phyloP scores from a whole-genome alignment of 1,139 yeast species.

The Lizanozyma gosingica region DNA sequence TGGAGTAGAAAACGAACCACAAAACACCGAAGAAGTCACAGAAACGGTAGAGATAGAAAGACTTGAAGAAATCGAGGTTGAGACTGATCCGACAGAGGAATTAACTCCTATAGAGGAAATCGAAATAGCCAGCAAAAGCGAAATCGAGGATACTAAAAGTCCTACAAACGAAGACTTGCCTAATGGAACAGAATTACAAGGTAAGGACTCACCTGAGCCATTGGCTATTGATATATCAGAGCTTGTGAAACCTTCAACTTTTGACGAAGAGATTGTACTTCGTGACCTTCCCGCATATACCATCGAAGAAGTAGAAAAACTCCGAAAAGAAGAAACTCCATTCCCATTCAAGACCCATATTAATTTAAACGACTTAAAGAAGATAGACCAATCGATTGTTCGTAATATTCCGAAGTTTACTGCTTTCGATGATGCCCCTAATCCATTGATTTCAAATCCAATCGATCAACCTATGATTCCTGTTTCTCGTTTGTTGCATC shows the following conservation, averaged over 20 bases:
- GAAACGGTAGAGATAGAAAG: slow-evolving; percentile 5
- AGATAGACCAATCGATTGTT: slow-evolving; percentile 45
- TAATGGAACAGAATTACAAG: not conserved
- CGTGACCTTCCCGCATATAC: slow-evolving; percentile 17
- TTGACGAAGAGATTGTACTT: slow-evolving; percentile 18
- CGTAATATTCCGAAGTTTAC: slow-evolving; percentile 46
- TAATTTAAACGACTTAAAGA: slow-evolving; percentile 42
- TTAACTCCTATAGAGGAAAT: slow-evolving; percentile 1
- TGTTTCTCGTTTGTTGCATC: slow-evolving; percentile 54
- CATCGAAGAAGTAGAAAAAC: slow-evolving; percentile 13
- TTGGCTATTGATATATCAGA: slow-evolving; percentile 19
- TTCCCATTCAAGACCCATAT: slow-evolving; percentile 54
- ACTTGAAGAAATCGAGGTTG: slow-evolving; percentile 6
- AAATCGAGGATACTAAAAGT: slow-evolving; percentile 1
- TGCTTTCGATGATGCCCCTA: slow-evolving; percentile 35
- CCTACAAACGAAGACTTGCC: slow-evolving; percentile 3
- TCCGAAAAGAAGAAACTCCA: slow-evolving; percentile 3
- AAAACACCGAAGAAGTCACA: slow-evolving; percentile 2
- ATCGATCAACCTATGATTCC: slow-evolving; percentile 27
- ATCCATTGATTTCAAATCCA: slow-evolving; percentile 6
- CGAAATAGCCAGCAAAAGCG: slow-evolving; percentile 1
- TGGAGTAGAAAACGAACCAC: slow-evolving; percentile 5
- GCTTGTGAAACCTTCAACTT: slow-evolving; percentile 20
- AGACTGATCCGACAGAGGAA: slow-evolving; percentile 5
- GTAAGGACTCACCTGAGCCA: slow-evolving; percentile 4